Evolutionary conservation across 192 early-diverging fungal genomes (phyloP), one percentile per base, ranked within the genome.

Genomic region (Thamnidium elegans): DNA sequence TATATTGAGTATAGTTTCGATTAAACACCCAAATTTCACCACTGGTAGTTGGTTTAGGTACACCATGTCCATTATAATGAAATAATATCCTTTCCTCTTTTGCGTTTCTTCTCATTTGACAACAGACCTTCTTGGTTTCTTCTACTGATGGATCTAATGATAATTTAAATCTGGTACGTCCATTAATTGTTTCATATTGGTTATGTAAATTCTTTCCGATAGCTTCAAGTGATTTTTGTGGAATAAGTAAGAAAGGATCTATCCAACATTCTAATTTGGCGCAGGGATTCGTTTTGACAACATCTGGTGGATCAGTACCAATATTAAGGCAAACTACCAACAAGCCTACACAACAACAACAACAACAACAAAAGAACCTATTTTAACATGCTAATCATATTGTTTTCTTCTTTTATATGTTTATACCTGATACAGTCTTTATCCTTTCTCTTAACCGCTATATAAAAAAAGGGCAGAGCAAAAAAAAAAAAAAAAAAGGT

Each of bases 11-110:
- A 82, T 94, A 97, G 61, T 88, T 88, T 69, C 91, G 91, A 81
- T 99, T 97, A 68, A 99, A 99, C 42, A 95, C 95, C 97, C 97
- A 99, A 48, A 97, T 91, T 69, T 99, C 97, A 55, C 97, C 97
- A 63, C 90, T 92, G 13, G 81, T 72, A 11, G 95, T 97, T 13
- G 97, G 95, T 63, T 90, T 90, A 6, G 97, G 97, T 15, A 99
- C 97, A 50, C 97, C 97, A 60, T 97, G 97, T 15, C 97, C 97
- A 63, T 99, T 99, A 82, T 97, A 99, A 68, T 99, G 94, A 58
- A 99, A 97, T 46, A 99, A 74, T 50, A 97, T 86, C 3, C 97
- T 88, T 53, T 96, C 94, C 45, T 96, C 95, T 68, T 95, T 96
- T 46, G 93, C 91, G 65, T 81, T 87, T 20, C 90, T 80, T 34